These are phyloP conservation scores for Gracilaria gracilis DNA, from an alignment of 23 red algal genomes.

Conservation along the genomic window DNA sequence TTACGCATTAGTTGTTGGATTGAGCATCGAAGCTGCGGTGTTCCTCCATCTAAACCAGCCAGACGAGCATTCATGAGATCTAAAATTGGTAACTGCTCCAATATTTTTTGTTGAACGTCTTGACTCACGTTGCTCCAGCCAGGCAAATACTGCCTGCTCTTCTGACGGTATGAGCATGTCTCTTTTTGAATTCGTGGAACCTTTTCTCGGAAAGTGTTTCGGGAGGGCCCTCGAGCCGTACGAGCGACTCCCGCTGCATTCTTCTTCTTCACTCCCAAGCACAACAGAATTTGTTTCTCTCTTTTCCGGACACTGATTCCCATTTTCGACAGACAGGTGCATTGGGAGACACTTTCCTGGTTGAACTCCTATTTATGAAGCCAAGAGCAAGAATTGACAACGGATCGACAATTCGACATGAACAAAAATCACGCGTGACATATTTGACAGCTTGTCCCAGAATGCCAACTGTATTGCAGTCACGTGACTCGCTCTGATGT, in stretches of 20 bases:
- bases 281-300: not conserved
- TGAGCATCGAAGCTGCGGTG: not conserved
- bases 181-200: not conserved
- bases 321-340: not conserved
- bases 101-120: conserved; percentile 20
- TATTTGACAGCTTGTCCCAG: too few species aligned
- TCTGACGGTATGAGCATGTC: not conserved
- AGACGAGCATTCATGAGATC: conserved; percentile 24
- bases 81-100: conserved; percentile 1
- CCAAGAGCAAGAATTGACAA: too few species aligned
- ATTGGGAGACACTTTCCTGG: not conserved
- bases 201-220: not conserved
- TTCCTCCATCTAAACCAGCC: conserved; percentile 21
- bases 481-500: too few species aligned
- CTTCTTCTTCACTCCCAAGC: not conserved
- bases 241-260: not conserved
- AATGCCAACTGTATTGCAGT: too few species aligned
- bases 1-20: not conserved
- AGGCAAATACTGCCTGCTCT: not conserved
- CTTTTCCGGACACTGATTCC: not conserved
- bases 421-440: too few species aligned
- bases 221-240: not conserved
- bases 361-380: too few species aligned
- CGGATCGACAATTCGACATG: too few species aligned
- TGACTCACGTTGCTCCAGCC: not conserved